Evolutionary conservation across 306 rosid species (phyloP), one percentile per base, ranked within the genome.

Genomic region (Quercus glauca): DNA sequence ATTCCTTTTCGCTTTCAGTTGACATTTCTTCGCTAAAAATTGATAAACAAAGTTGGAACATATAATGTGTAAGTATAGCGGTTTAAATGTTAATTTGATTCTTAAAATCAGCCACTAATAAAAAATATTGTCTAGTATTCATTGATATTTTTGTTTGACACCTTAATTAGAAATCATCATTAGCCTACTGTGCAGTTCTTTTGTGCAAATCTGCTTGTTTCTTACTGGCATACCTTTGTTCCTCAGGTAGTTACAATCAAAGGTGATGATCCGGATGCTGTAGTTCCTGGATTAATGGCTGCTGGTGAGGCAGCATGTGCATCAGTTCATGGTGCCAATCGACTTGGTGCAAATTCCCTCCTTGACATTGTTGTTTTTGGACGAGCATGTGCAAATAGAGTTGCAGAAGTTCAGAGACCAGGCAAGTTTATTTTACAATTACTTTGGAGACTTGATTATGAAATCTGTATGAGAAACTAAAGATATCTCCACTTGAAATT

Each of bases 221-320:
- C 60, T 80, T 71, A 85, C 55, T 29, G 58, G 61, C 71, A 15
- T 79, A 70, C 52, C 60, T 76, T 74, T 69, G 26, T 76, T 70
- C 52, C 59, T 35, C 87, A 93, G 98, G 98, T 87, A 7, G 91
- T 91, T 85, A 89, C 92, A 19, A 82, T 88, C 78, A 86, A 88
- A 84, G 97, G 94, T 78, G 73, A 93, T 59, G 56, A 93, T 83
- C 92, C 93, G 55, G 98, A 93, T 85, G 73, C 88, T 19, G 78
- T 87, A 55, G 69, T 93, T 73, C 92, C 94, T 81, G 98, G 98
- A 71, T 80, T 93, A 77, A 83, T 93, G 98, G 98, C 98, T 56
- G 98, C 98, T 60, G 98, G 98, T 51, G 98, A 93, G 88, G 85
- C 97, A 28, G 98, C 97, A 35, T 93, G 98, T 86, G 98, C 98